Evolutionary conservation across 108 stramenopile genomes (phyloP).

Genomic region (Nitzschia sp.): DNA sequence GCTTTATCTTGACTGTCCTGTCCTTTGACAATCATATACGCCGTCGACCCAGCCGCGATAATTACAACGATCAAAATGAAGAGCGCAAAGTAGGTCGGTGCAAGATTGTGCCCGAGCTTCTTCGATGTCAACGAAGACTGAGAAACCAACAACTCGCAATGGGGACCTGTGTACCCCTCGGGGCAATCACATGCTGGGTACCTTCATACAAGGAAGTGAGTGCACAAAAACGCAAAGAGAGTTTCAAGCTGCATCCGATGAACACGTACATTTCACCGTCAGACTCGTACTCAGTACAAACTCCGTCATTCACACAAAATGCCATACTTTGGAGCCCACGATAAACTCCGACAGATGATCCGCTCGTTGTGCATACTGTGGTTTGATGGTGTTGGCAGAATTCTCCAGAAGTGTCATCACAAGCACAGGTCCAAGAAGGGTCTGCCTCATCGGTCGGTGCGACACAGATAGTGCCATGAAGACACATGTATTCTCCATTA

Average conservation of each 20-base stretch:
- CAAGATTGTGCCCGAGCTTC: neutral
- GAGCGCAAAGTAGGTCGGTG: neutral
- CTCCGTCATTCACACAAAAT: constrained; percentile 24
- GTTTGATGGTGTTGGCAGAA: constrained; percentile 20
- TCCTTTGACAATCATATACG: neutral
- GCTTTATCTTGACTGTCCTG: constrained; percentile 7
- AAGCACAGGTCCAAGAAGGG: constrained; percentile 38
- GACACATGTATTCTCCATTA: constrained; percentile 39
- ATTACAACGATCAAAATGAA: neutral
- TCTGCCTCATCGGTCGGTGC: constrained; percentile 1
- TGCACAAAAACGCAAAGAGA: neutral
- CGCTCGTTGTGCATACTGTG: constrained; percentile 11
- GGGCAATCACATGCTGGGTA: constrained; percentile 26
- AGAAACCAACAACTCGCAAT: constrained; percentile 19
- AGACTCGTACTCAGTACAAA: constrained; percentile 7
- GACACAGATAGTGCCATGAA: constrained; percentile 46
- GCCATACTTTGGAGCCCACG: neutral
- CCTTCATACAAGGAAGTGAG: constrained; percentile 2
- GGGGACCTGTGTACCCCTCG: constrained; percentile 15
- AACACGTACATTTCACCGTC: constrained; percentile 11
- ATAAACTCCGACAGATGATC: neutral
- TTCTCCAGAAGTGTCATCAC: constrained; percentile 15
- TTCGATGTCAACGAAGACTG: neutral
- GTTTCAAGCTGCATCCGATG: neutral
- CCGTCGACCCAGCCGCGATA: neutral